Percentiles rank a stretch among this genome's conserved stretches.
These are phyloP conservation scores for Osmozyma mogii DNA, from an alignment of 805 yeast species.

Conservation along the genomic window DNA sequence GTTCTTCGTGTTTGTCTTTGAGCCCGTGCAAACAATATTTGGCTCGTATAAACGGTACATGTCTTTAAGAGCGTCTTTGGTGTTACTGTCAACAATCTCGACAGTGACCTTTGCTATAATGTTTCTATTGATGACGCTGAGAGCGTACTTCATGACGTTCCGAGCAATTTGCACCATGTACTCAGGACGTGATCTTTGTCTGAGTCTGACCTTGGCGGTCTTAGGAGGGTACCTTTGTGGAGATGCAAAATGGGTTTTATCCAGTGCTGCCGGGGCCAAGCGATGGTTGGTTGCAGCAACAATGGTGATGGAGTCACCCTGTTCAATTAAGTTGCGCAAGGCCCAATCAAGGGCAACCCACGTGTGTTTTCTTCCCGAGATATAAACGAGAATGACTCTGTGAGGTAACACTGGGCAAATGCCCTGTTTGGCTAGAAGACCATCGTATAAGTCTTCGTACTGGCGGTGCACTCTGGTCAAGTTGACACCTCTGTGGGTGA, in stretches of 20 bases:
- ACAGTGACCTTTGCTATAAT: slow-evolving; percentile 45
- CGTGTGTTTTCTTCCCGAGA: slow-evolving; percentile 66
- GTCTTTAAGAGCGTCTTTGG: slow-evolving; percentile 49
- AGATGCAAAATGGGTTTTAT: slow-evolving; percentile 5
- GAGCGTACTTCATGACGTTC: slow-evolving; percentile 45
- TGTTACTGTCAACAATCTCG: slow-evolving; percentile 53
- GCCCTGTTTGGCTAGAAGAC: slow-evolving; percentile 21
- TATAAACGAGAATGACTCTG: slow-evolving; percentile 53
- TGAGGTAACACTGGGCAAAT: slow-evolving; percentile 37
- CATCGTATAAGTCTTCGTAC: slow-evolving; percentile 40
- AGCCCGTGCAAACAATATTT: slow-evolving; percentile 45
- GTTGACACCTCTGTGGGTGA: slow-evolving; percentile 32
- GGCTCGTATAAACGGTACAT: slow-evolving; percentile 58
- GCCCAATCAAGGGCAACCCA: slow-evolving; percentile 81
- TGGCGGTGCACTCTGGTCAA: slow-evolving; percentile 39
- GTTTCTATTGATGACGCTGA: slow-evolving; percentile 39
- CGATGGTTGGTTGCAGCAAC: slow-evolving; percentile 41
- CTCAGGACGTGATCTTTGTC: slow-evolving; percentile 39
- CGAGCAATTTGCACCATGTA: slow-evolving; percentile 37
- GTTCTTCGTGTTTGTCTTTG: slow-evolving; percentile 36
- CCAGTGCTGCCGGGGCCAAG: slow-evolving; percentile 2
- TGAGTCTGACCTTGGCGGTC: slow-evolving; percentile 24
- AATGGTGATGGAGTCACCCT: slow-evolving; percentile 63
- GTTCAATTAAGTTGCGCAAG: slow-evolving; percentile 42
- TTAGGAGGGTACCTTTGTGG: slow-evolving; percentile 14